phyloP scores from a whole-genome alignment of 2,329 filamentous ascomycete genomes.

The Fusarium verticillioides region DNA sequence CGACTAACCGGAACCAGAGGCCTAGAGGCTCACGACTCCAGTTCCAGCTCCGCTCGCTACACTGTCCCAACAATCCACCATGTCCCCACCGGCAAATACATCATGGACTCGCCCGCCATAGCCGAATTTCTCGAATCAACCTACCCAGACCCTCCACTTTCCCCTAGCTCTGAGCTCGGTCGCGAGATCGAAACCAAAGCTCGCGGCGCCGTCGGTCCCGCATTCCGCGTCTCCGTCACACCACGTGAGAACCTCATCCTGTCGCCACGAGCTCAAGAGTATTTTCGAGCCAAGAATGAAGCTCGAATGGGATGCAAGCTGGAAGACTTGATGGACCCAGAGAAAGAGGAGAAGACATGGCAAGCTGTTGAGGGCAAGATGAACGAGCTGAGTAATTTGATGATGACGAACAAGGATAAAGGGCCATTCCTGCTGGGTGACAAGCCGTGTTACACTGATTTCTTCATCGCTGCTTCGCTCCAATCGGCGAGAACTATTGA shows the following conservation, averaged over 20 bases:
- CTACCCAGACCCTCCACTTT: background rate
- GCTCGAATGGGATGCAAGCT: background rate
- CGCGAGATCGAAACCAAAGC: background rate
- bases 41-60: background rate
- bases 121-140: slow-evolving; percentile 3
- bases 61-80: slow-evolving; percentile 15
- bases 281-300: slow-evolving; percentile 13
- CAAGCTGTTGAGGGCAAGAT: background rate
- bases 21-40: background rate
- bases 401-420: background rate
- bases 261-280: slow-evolving; percentile 7
- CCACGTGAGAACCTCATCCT: slow-evolving; percentile 15
- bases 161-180: background rate
- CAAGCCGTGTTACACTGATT: slow-evolving; percentile 14
- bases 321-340: background rate
- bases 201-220: background rate
- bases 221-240: background rate
- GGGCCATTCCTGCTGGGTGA: background rate
- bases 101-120: slow-evolving; percentile 11
- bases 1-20: background rate
- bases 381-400: background rate
- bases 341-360: slow-evolving; percentile 7
- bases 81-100: background rate
- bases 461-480: slow-evolving; percentile 15
- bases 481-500: slow-evolving; percentile 12